These are phyloP conservation scores for Sparassis latifolia DNA, from an alignment of 1,284 basidiomycete genomes.

Conservation along the genomic window DNA sequence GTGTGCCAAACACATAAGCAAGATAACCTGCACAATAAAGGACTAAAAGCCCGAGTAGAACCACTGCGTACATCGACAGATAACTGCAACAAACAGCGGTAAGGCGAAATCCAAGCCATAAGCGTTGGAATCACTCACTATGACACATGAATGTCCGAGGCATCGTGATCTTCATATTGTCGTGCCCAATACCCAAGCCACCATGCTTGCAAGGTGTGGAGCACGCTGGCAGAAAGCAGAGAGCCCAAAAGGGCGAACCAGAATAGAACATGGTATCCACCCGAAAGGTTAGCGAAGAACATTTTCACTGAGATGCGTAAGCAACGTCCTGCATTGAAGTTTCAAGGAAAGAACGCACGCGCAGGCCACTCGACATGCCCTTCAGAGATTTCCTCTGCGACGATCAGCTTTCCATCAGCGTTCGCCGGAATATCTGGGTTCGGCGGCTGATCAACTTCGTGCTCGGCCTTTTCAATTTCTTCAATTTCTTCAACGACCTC, in stretches of 20 bases:
- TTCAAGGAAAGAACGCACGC: conserved; percentile 18
- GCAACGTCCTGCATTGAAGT: not conserved
- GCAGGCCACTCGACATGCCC: conserved; percentile 45
- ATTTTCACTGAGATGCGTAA: conserved; percentile 19
- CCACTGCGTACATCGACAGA: conserved; percentile 10
- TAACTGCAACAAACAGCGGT: not conserved
- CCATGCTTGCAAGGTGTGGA: conserved; percentile 11
- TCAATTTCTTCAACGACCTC: conserved; percentile 36
- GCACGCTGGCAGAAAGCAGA: conserved; percentile 11
- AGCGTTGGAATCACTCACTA: conserved; percentile 17
- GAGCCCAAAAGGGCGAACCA: conserved; percentile 25
- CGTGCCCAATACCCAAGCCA: conserved; percentile 19
- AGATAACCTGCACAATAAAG: conserved; percentile 22
- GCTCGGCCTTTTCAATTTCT: conserved; percentile 15
- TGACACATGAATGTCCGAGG: conserved; percentile 22
- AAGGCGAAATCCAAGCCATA: too few species aligned
- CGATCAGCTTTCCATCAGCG: conserved; percentile 39
- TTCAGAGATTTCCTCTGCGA: conserved; percentile 52
- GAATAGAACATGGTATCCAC: conserved; percentile 21
- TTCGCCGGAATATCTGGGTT: conserved; percentile 26
- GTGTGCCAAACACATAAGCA: conserved; percentile 32
- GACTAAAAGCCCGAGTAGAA: conserved; percentile 30
- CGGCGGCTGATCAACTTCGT: conserved; percentile 21
- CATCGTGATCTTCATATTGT: conserved; percentile 22
- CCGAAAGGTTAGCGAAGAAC: conserved; percentile 24